These are phyloP conservation scores for Botrytis byssoidea DNA, from an alignment of 2,329 filamentous ascomycete genomes.

Conservation along the genomic window DNA sequence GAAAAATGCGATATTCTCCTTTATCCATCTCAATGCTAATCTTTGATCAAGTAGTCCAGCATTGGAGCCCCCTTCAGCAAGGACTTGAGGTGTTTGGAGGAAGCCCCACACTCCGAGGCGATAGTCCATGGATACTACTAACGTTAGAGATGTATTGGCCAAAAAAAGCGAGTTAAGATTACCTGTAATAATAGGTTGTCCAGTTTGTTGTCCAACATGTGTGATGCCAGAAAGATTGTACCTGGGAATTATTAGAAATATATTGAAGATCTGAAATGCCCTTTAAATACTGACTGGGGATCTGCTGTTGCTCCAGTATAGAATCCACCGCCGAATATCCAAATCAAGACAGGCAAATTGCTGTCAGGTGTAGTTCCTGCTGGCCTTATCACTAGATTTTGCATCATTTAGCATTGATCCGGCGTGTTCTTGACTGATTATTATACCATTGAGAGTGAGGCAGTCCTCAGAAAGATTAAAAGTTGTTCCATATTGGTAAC, in stretches of 20 bases:
- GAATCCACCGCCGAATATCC: conserved; percentile 60
- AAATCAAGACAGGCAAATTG: conserved; percentile 47
- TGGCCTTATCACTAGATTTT: conserved; percentile 43
- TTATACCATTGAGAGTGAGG: conserved; percentile 42
- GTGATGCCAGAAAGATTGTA: conserved; percentile 66
- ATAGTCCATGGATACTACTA: conserved; percentile 55
- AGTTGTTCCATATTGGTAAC: conserved; percentile 46
- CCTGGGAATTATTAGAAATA: neutral
- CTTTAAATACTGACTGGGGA: conserved; percentile 41
- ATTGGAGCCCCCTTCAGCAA: conserved; percentile 58
- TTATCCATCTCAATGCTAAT: conserved; percentile 56
- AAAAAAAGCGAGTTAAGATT: conserved; percentile 1
- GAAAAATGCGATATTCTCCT: conserved; percentile 52
- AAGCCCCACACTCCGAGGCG: conserved; percentile 68
- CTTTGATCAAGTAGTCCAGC: conserved; percentile 62
- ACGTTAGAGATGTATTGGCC: neutral
- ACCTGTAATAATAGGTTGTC: conserved; percentile 52
- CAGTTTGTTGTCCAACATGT: conserved; percentile 50
- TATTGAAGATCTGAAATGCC: neutral
- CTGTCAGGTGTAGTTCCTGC: conserved; percentile 37
- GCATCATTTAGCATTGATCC: neutral
- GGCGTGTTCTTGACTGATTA: neutral
- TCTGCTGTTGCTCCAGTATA: conserved; percentile 51
- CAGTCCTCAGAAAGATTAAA: conserved; percentile 51
- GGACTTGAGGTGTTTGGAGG: conserved; percentile 55